Conservation (phyloP, 1,284 basidiomycete genomes). For the Amylostereum chailletii region DNA sequence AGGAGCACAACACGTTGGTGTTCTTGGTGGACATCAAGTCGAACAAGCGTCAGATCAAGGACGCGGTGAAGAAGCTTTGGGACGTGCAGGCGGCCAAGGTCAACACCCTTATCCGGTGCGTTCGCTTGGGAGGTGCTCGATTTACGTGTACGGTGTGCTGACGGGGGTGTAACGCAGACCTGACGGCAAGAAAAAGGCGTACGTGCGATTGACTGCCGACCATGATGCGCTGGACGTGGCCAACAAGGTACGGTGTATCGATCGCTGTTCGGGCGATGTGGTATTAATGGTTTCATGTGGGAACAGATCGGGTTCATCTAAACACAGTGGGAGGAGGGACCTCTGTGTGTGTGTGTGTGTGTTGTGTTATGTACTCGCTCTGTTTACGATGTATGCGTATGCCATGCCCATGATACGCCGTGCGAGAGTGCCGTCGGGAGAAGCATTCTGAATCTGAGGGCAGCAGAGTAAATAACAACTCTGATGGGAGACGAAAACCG, state of each 20-base stretch:
- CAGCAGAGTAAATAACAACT: no score
- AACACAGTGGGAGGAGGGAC: constrained; percentile 9
- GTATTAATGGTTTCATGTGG: neutral
- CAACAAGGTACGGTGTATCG: constrained; percentile 74
- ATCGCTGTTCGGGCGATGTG: neutral
- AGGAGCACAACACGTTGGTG: constrained; percentile 98
- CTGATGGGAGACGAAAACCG: no score
- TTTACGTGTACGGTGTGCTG: neutral
- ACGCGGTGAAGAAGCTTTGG: constrained; percentile 98
- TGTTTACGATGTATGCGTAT: no score
- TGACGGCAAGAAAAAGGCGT: constrained; percentile 99
- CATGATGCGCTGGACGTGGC: constrained; percentile 97
- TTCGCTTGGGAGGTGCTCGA: constrained; percentile 8
- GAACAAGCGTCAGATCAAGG: constrained; percentile 99
- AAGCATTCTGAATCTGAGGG: no score
- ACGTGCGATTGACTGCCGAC: constrained; percentile 90
- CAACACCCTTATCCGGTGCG: constrained; percentile 95
- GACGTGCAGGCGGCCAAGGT: constrained; percentile 94
- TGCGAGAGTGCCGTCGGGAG: no score
- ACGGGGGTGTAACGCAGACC: constrained; percentile 48
- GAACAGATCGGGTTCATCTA: constrained; percentile 76
- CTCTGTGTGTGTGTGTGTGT: no score
- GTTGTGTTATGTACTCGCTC: no score
- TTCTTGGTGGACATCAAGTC: constrained; percentile 93
- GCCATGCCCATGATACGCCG: no score